Evolutionary conservation across 75 land plant species (phyloP), one percentile per base, ranked within the genome.

Genomic region (Sequoia sempervirens): DNA sequence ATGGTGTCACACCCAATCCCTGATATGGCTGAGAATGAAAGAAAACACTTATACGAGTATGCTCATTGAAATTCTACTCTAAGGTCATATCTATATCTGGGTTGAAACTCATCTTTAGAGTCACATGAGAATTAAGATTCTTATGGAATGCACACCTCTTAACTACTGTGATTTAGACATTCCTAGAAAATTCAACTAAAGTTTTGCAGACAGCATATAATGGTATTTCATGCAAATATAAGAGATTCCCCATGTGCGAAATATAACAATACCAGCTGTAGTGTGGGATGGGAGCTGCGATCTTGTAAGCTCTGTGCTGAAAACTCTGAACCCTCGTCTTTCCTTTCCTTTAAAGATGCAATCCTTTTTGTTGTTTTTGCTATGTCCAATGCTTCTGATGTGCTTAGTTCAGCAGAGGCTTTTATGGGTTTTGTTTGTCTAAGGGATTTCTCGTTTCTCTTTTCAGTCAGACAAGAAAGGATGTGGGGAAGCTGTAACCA

Each of bases 401-500:
- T 78, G 80, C 13, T 78, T 45, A 3, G 52, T 26, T 78, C 52
- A n/a, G 50, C 26, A 45, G 50, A 45, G 32, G 15, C 14, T 78
- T 78, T 43, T 9, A 45, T 43, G 30, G 32, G 28, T 3, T 40
- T 45, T 26, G n/a, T 45, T 43, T 78, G 84, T 23, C 78, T 86
- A 18, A 50, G 85, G 61, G 85, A 85, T 69, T 83, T 90, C 3
- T 87, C 89, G 37, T 75, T 46, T 81, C 86, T 75, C 70, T 87
- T 91, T 45, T 88, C 88, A 81, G 87, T 83, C 83, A 93, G 82
- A 75, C 92, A 90, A 15, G 84, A 80, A 37, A 97, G 92, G 80
- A 96, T 92, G 86, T 83, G 88, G 36, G 98, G 98, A 76, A 97
- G 84, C 81, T 97, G 95, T 64, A 96, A 90, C 99, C 99, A 97